These are phyloP conservation scores for Linanthus parryae DNA, from an alignment of 148 eudicot genomes.

Conservation along the genomic window DNA sequence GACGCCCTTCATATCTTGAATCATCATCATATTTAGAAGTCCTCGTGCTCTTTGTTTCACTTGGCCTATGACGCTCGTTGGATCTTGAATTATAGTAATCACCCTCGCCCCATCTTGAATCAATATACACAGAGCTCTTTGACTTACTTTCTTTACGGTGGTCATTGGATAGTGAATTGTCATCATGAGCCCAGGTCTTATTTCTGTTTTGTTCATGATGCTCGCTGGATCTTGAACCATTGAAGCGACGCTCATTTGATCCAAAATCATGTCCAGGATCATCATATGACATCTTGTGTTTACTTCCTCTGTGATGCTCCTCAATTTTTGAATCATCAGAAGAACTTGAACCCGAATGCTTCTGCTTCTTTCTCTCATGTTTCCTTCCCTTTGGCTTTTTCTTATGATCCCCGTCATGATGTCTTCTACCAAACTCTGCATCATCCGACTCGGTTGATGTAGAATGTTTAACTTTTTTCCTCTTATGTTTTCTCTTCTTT, in stretches of 20 bases:
- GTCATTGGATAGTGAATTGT: too few species aligned
- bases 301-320: too few species aligned
- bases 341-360: conserved; percentile 27
- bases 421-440: neutral
- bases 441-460: conserved; percentile 16
- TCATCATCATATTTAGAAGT: conserved; percentile 19
- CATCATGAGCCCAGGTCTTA: too few species aligned
- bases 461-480: conserved; percentile 22
- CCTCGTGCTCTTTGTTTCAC: neutral
- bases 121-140: too few species aligned
- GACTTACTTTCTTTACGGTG: too few species aligned
- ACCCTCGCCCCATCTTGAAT: neutral
- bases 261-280: neutral
- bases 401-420: conserved; percentile 22
- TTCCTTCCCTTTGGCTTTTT: conserved; percentile 29
- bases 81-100: neutral
- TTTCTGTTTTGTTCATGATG: neutral
- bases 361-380: conserved; percentile 23
- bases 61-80: neutral
- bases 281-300: neutral
- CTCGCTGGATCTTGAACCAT: neutral
- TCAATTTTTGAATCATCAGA: conserved; percentile 2
- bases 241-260: neutral
- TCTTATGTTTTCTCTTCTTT: conserved; percentile 21
- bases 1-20: conserved; percentile 19